Percentiles rank a stretch among this genome's conserved stretches.
These are phyloP conservation scores for Starmerella stigmatis DNA, from an alignment of 805 yeast species.

Conservation along the genomic window DNA sequence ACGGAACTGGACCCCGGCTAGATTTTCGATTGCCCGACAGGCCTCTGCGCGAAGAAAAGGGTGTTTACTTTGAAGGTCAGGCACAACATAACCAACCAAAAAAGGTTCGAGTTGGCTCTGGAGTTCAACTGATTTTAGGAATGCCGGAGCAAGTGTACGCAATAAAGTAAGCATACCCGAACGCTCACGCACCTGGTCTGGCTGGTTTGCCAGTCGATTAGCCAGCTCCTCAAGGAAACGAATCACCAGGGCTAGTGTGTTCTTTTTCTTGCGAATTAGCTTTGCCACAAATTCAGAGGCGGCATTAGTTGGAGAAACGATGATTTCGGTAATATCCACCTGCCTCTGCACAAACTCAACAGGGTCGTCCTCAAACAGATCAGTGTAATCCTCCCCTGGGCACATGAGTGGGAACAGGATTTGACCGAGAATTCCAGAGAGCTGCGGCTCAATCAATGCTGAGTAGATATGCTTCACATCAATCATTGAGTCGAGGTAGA, in stretches of 20 bases:
- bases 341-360: constrained; percentile 71
- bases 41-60: constrained; percentile 60
- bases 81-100: constrained; percentile 52
- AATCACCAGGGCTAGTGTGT: constrained; percentile 14
- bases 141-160: constrained; percentile 54
- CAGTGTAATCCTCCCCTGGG: constrained; percentile 57
- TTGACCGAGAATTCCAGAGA: constrained; percentile 53
- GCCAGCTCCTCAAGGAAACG: constrained; percentile 22
- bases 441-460: constrained; percentile 49
- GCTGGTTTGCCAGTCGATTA: constrained; percentile 14
- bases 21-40: constrained; percentile 40
- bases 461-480: constrained; percentile 53
- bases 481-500: constrained; percentile 53
- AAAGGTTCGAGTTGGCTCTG: constrained; percentile 41
- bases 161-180: constrained; percentile 53
- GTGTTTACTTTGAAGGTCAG: constrained; percentile 48
- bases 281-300: constrained; percentile 64
- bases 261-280: constrained; percentile 55
- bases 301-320: constrained; percentile 62
- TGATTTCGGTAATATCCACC: constrained; percentile 53
- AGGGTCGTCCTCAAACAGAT: constrained; percentile 75
- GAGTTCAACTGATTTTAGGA: constrained; percentile 34
- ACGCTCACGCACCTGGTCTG: constrained; percentile 39
- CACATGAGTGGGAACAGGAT: constrained; percentile 68
- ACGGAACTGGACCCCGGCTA: constrained; percentile 51